Evolutionary conservation across 768 basidiomycete species (phyloP).

Genomic region (Tricholoma sp.): DNA sequence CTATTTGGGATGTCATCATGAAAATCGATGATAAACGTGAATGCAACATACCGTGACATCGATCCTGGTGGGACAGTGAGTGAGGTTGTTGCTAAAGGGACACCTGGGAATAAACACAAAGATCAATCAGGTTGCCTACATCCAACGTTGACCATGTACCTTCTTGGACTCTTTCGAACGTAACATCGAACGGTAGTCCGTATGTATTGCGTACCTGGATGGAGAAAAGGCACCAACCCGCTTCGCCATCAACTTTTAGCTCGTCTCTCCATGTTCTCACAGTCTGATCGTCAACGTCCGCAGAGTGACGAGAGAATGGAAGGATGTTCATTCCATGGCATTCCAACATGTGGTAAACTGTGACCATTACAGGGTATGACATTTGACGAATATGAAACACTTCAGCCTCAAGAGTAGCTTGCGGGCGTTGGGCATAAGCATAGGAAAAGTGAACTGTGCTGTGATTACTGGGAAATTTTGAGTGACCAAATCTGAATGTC

Average conservation of each 20-base stretch:
- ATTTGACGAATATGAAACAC: slow-evolving; percentile 85
- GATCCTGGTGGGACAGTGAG: slow-evolving; percentile 84
- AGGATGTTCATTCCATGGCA: slow-evolving; percentile 80
- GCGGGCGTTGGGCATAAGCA: slow-evolving; percentile 53
- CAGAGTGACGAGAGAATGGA: slow-evolving; percentile 42
- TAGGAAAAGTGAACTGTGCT: slow-evolving; percentile 85
- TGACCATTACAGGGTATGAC: slow-evolving; percentile 84
- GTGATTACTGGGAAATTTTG: slow-evolving; percentile 48
- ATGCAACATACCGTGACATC: slow-evolving; percentile 58
- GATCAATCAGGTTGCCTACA: neutral
- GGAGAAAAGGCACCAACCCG: slow-evolving; percentile 81
- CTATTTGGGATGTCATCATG: slow-evolving; percentile 26
- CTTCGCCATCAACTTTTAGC: slow-evolving; percentile 41
- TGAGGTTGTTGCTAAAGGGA: slow-evolving; percentile 34
- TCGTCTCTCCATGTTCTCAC: slow-evolving; percentile 20
- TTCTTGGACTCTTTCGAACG: slow-evolving; percentile 61
- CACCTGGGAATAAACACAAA: slow-evolving; percentile 27
- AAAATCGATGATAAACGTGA: neutral
- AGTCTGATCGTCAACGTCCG: slow-evolving; percentile 12
- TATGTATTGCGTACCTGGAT: slow-evolving; percentile 92
- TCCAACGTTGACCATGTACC: slow-evolving; percentile 32
- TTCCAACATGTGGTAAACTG: slow-evolving; percentile 94
- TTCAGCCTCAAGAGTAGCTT: slow-evolving; percentile 24
- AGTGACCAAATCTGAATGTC: slow-evolving; percentile 7
- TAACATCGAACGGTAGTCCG: slow-evolving; percentile 87